These are phyloP conservation scores for Daldinia sp. DNA, from an alignment of 2,329 filamentous ascomycete genomes.

Conservation along the genomic window DNA sequence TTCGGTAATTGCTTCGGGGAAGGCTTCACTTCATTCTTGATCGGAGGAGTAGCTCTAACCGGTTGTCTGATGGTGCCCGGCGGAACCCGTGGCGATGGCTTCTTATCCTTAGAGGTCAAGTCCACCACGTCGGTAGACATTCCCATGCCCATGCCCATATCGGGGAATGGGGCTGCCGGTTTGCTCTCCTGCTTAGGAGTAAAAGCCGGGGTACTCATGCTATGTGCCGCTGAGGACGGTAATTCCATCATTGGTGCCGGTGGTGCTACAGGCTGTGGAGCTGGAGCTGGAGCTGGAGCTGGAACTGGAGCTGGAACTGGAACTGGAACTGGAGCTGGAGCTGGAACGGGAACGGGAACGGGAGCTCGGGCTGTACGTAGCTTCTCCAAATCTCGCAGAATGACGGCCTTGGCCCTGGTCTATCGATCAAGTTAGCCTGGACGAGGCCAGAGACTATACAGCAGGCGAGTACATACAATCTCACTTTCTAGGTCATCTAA, in stretches of 20 bases:
- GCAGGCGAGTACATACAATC: slow-evolving; percentile 55
- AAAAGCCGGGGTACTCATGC: slow-evolving; percentile 42
- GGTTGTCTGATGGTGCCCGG: slow-evolving; percentile 34
- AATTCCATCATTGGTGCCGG: slow-evolving; percentile 48
- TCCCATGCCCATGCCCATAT: slow-evolving; percentile 59
- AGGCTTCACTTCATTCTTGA: slow-evolving; percentile 44
- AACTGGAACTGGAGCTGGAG: slow-evolving; percentile 36
- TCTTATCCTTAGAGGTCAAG: slow-evolving; percentile 41
- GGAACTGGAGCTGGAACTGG: slow-evolving; percentile 39
- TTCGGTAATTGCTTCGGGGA: slow-evolving; percentile 40
- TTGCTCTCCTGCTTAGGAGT: slow-evolving; percentile 50
- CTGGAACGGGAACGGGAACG: slow-evolving; percentile 31
- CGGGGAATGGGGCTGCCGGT: slow-evolving; percentile 62
- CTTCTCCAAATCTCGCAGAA: slow-evolving; percentile 62
- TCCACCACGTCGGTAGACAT: slow-evolving; percentile 44
- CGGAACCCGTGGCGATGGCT: slow-evolving; percentile 42
- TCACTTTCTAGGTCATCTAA: slow-evolving; percentile 66
- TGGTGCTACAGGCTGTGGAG: slow-evolving; percentile 37
- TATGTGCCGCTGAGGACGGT: slow-evolving; percentile 47
- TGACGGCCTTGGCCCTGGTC: slow-evolving; percentile 62
- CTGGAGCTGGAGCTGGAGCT: slow-evolving; percentile 28
- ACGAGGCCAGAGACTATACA: neutral
- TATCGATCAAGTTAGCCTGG: slow-evolving; percentile 39
- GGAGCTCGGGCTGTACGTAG: slow-evolving; percentile 45
- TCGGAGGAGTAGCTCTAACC: slow-evolving; percentile 30